A percentile compares a stretch with the other conserved stretches of the same genome.
These are phyloP conservation scores for Podospora conica DNA, from an alignment of 495 filamentous ascomycete genomes.

Conservation along the genomic window DNA sequence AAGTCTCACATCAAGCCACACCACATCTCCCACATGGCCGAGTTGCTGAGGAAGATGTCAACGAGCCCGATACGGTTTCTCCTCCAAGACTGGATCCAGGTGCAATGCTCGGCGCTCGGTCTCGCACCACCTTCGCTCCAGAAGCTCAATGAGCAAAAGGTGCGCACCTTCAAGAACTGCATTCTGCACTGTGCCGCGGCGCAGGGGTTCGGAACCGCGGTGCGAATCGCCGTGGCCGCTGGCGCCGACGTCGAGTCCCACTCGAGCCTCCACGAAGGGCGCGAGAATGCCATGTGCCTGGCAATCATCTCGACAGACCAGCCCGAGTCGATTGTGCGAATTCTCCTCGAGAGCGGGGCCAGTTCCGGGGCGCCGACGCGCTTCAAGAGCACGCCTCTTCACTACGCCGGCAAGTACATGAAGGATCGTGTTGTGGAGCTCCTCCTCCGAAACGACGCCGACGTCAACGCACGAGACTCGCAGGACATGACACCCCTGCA, in stretches of 20 bases:
- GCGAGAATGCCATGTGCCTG: background rate
- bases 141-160: background rate
- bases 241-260: background rate
- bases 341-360: background rate
- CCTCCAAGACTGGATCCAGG: background rate
- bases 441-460: background rate
- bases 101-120: background rate
- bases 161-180: background rate
- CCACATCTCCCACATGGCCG: background rate
- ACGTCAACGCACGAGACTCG: background rate
- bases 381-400: background rate
- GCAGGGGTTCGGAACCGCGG: background rate
- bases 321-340: background rate
- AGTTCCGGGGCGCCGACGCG: background rate
- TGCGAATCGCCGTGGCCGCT: background rate
- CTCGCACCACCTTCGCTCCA: background rate
- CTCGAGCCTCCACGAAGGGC: background rate
- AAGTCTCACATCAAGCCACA: background rate
- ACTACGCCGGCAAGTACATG: background rate
- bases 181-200: background rate
- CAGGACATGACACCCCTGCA: background rate
- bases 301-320: background rate
- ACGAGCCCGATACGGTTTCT: background rate
- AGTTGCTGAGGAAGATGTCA: background rate
- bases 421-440: background rate